Evolutionary conservation across 495 filamentous ascomycete genomes (phyloP).

Genomic region (Darksidea phi): DNA sequence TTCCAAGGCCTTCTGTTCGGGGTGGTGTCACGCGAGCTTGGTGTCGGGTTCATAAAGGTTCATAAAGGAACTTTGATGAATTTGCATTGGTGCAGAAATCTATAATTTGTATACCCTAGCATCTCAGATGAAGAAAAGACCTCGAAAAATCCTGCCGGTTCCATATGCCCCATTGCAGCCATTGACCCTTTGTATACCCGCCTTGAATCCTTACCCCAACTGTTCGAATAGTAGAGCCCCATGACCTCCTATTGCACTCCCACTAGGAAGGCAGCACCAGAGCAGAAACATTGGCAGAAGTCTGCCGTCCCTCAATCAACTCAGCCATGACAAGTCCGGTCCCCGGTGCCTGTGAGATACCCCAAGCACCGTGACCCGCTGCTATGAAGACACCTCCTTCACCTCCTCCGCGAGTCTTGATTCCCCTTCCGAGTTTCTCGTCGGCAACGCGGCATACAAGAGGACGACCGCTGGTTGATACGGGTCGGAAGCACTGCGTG

Average conservation of each 20-base stretch:
- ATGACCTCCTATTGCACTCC: not conserved
- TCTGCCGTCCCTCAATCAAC: constrained; percentile 40
- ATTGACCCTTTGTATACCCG: too few species aligned
- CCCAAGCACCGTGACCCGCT: constrained; percentile 61
- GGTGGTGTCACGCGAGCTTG: too few species aligned
- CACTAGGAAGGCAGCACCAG: constrained; percentile 30
- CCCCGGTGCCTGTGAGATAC: constrained; percentile 41
- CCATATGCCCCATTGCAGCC: too few species aligned
- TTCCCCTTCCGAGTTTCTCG: constrained; percentile 51
- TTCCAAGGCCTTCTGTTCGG: too few species aligned
- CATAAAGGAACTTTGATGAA: too few species aligned
- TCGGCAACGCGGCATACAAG: constrained; percentile 59
- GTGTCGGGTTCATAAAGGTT: too few species aligned
- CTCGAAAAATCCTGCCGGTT: too few species aligned
- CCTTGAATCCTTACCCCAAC: too few species aligned
- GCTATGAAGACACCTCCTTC: constrained; percentile 69
- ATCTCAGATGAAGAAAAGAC: too few species aligned
- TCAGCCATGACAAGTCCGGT: constrained; percentile 45
- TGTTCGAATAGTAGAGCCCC: too few species aligned
- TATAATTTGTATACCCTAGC: too few species aligned
- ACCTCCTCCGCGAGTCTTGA: constrained; percentile 43
- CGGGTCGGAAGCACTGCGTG: constrained; percentile 66
- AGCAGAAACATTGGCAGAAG: constrained; percentile 38
- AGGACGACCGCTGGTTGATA: constrained; percentile 60
- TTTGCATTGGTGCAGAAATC: too few species aligned